phyloP scores from a whole-genome alignment of 2,329 filamentous ascomycete genomes.

The Epicoccum sorghinum region DNA sequence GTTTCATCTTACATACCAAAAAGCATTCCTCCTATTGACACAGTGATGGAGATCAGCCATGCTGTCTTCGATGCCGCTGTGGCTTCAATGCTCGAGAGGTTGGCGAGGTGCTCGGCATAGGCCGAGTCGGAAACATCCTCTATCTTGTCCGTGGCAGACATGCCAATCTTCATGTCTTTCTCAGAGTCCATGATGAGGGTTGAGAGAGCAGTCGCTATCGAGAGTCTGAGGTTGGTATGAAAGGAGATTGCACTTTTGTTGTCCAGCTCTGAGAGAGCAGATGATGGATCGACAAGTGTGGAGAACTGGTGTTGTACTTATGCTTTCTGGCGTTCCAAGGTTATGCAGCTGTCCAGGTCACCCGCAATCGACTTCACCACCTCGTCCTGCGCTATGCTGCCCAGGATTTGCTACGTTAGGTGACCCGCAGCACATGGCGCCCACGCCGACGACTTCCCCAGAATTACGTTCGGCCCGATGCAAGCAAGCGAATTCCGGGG shows the following conservation, averaged over 20 bases:
- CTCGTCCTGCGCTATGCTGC: neutral
- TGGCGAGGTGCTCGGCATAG: constrained; percentile 24
- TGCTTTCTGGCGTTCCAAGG: constrained; percentile 1
- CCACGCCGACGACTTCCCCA: constrained; percentile 11
- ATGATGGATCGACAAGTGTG: constrained; percentile 7
- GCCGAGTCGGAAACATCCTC: constrained; percentile 29
- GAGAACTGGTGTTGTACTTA: constrained; percentile 15
- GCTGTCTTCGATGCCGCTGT: constrained; percentile 36
- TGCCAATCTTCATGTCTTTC: constrained; percentile 26
- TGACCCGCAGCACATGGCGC: neutral
- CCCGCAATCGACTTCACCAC: neutral
- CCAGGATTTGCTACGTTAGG: constrained; percentile 13
- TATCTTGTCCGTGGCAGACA: constrained; percentile 24
- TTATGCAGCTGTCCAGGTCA: neutral
- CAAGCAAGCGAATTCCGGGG: constrained; percentile 10
- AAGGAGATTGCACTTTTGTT: constrained; percentile 1
- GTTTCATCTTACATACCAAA: constrained; percentile 24
- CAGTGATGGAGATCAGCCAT: constrained; percentile 38
- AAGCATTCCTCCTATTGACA: constrained; percentile 37
- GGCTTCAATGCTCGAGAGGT: constrained; percentile 36
- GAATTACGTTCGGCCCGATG: constrained; percentile 10
- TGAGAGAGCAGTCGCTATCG: neutral
- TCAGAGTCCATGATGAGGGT: constrained; percentile 7
- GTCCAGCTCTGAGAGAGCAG: constrained; percentile 7
- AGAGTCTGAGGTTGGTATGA: no score